A percentile compares a stretch with the other conserved stretches of the same genome.
Conservation (phyloP, 2,329 filamentous ascomycete genomes). For the Beauveria medogensis region DNA sequence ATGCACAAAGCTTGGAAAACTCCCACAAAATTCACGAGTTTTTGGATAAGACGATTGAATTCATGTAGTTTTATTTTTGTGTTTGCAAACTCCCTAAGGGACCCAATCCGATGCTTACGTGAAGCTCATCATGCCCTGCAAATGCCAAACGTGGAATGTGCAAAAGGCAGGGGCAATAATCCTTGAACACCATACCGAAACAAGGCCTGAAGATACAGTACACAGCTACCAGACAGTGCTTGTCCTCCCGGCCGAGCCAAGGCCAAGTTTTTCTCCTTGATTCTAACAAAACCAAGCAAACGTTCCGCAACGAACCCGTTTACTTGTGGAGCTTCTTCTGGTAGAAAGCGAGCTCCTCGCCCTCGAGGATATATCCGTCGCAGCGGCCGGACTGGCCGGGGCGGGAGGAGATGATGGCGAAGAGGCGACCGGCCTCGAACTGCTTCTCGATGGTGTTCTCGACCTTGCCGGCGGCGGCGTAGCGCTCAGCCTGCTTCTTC, state of each 20-base stretch:
- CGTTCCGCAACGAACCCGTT: conserved; percentile 23
- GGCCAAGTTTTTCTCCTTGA: not conserved
- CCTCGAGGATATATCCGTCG: conserved; percentile 98
- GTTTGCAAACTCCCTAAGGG: conserved; percentile 25
- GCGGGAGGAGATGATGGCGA: conserved; percentile 83
- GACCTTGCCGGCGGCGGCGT: conserved; percentile 81
- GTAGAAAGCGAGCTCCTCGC: conserved; percentile 99
- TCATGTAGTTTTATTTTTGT: conserved; percentile 8
- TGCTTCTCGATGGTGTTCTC: conserved; percentile 90
- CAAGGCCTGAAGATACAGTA: conserved; percentile 12
- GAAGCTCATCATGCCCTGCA: conserved; percentile 29
- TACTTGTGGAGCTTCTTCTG: conserved; percentile 99
- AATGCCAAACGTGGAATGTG: conserved; percentile 23
- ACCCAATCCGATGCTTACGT: conserved; percentile 30
- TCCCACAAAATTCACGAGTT: not conserved
- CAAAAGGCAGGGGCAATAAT: conserved; percentile 20
- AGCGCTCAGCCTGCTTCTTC: conserved; percentile 92
- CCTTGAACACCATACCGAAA: conserved; percentile 30
- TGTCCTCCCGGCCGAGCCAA: not conserved
- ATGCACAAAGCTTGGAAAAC: not conserved
- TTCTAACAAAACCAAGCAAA: conserved; percentile 8
- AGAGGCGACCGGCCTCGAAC: conserved; percentile 98
- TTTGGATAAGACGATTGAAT: not conserved
- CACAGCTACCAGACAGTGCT: conserved; percentile 1
- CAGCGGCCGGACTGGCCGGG: conserved; percentile 94